These are phyloP conservation scores for Cyathus pygmaeus DNA, from an alignment of 1,284 basidiomycete genomes.

Conservation along the genomic window DNA sequence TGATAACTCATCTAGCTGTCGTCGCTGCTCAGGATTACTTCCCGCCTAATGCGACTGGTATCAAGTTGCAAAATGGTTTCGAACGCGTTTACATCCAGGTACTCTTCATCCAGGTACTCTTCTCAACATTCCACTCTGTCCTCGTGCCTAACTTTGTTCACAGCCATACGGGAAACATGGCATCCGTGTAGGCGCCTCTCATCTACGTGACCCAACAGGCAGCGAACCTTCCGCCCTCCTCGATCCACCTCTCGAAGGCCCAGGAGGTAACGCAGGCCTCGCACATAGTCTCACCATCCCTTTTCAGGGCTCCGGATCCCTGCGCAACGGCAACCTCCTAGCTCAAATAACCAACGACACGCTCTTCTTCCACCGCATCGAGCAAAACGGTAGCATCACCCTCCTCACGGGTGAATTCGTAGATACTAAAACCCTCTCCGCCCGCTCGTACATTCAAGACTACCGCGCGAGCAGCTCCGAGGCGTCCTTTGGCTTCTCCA, in stretches of 20 bases:
- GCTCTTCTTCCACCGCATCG: slow-evolving; percentile 47
- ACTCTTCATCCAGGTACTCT: slow-evolving; percentile 2
- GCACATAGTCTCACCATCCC: slow-evolving; percentile 42
- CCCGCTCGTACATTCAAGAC: slow-evolving; percentile 49
- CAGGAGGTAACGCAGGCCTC: slow-evolving; percentile 44
- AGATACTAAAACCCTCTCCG: slow-evolving; percentile 46
- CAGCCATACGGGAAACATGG: slow-evolving; percentile 53
- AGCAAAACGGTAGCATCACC: slow-evolving; percentile 42
- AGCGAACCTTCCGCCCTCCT: slow-evolving; percentile 47
- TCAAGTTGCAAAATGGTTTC: slow-evolving; percentile 52
- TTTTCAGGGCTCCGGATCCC: slow-evolving; percentile 43
- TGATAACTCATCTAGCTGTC: slow-evolving; percentile 1
- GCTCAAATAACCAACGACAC: slow-evolving; percentile 40
- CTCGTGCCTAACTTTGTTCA: neutral
- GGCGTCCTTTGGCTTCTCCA: slow-evolving; percentile 49
- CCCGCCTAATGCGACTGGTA: slow-evolving; percentile 43
- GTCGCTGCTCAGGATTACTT: slow-evolving; percentile 17
- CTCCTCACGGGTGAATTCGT: slow-evolving; percentile 47
- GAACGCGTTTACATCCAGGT: slow-evolving; percentile 52
- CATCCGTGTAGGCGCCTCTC: slow-evolving; percentile 50
- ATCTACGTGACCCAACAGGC: slow-evolving; percentile 51
- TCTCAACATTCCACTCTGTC: neutral
- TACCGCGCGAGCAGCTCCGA: slow-evolving; percentile 46
- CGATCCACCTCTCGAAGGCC: slow-evolving; percentile 52
- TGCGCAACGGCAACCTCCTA: slow-evolving; percentile 49